Evolutionary conservation across 139 green algal genomes (phyloP), one percentile per base, ranked within the genome.

Genomic region (Haematococcus lacustris): DNA sequence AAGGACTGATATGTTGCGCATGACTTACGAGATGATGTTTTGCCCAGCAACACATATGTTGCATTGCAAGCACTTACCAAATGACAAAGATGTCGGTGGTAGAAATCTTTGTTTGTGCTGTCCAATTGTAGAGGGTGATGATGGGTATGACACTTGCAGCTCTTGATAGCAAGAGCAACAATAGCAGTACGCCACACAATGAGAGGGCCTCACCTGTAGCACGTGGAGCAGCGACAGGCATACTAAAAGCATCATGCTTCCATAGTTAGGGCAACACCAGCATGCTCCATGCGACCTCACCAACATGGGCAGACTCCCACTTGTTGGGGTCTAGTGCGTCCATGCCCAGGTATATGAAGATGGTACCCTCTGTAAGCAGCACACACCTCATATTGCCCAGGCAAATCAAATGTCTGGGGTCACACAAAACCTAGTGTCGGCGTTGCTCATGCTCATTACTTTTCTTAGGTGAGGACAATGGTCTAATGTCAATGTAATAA

Each of bases 261-360:
- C 21, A 65, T 30, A 5, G 32, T 30, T 5, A 65, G 21, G 23
- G 9, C 57, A 13, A 65, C 26, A 65, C 21, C 21, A 33, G 26
- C 25, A 5, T 5, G 5, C 26, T 65, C 26, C 9, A 5, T 33
- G 5, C 2, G 5, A 38, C 37, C 65, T 57, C 51, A 86, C 84
- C 84, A 13, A 26, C 13, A 47, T 72, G 47, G 3, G 67, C 67
- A 34, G 47, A 23, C 6, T 79, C 66, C 90, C 90, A 95, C 71
- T 93, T 93, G 43, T 84, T 60, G 0, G 87, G 86, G 68, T 95
- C 88, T 60, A 94, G 70, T 3, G 80, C 83, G 61, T 95, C 89
- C 86, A 94, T 87, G 68, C 90, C 90, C 39, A 93, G 78, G 77
- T 91, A 93, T 25, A 95, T 76, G 80, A 93, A 95, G 75, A 95